Percentiles rank a stretch among this genome's conserved stretches.
phyloP scores from a whole-genome alignment of 140 eudicot species.

The Senecio squalidus region DNA sequence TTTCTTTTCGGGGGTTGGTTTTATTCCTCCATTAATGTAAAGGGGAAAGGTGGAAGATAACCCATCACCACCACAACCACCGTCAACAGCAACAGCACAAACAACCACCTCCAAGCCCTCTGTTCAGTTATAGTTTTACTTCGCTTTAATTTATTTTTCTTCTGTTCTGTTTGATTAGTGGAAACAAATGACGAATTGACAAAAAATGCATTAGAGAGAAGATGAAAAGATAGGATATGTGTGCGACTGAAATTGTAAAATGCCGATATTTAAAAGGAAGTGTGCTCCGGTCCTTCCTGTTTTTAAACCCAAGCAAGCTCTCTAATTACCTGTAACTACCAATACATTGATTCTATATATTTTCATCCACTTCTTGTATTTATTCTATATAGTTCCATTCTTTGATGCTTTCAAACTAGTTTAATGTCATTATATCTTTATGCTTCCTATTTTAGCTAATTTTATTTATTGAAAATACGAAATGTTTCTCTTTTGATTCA shows the following conservation, averaged over 20 bases:
- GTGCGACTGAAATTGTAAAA: slow-evolving; percentile 9
- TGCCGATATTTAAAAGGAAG: slow-evolving; percentile 1
- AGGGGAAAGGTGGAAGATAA: slow-evolving; percentile 55
- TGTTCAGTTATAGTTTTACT: slow-evolving; percentile 28
- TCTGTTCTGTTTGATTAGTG: slow-evolving; percentile 7
- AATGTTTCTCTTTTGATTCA: no score
- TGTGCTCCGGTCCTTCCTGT: not conserved
- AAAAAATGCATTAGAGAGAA: slow-evolving; percentile 19
- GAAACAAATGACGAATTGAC: slow-evolving; percentile 16
- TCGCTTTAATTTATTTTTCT: slow-evolving; percentile 3
- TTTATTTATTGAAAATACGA: no score
- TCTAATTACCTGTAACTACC: no score
- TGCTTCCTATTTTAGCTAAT: no score
- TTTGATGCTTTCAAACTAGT: no score
- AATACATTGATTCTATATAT: no score
- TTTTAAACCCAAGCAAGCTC: no score
- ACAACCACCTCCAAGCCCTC: not conserved
- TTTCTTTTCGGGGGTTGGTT: slow-evolving; percentile 19
- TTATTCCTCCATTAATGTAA: slow-evolving; percentile 19
- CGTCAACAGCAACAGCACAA: no score
- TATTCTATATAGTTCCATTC: no score
- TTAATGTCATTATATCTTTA: no score
- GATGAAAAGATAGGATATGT: slow-evolving; percentile 16
- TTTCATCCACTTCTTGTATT: not conserved
- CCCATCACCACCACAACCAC: slow-evolving; percentile 15